Evolutionary conservation across 306 rosid genomes (phyloP), one percentile per base, ranked within the genome.

Genomic region (Potentilla sterilis): DNA sequence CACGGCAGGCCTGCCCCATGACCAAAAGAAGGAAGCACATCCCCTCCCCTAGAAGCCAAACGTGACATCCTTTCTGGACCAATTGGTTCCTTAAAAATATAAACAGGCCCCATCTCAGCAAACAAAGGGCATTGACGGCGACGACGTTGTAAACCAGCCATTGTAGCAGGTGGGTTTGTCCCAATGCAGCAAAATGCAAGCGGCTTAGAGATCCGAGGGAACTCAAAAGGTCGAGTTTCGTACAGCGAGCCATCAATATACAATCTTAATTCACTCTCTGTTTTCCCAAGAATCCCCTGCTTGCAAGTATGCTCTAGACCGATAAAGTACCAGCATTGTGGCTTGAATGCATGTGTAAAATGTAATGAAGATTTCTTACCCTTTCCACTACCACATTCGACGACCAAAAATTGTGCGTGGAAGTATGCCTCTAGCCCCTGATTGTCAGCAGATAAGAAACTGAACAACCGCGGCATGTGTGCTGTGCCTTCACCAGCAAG

Each of bases 31-130:
- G 99, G 96, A 41, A 95, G 85, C 2, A 75, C 68, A 80, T 95
- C 97, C 12, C 99, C 99, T 80, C 99, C 99, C 86, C 97, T 86
- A 70, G 93, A 85, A 78, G 97, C 96, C 86, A 95, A 81, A 43
- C 96, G 91, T 77, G 84, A 81, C 97, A 95, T 95, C 82, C 85
- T 92, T 80, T 92, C 97, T 15, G 81, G 87, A 57, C 99, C 99
- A 79, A 95, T 89, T 63, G 99, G 90, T 78, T 95, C 97, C 90
- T 90, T 95, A 75, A 95, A 95, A 76, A 95, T 89, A 81, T 92
- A 95, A 73, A 95, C 89, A 80, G 99, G 96, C 34, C 99, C 99
- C 99, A 92, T 92, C 82, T 95, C 99, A 58, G 99, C 97, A 90
- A 95, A 95, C 82, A 95, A 85, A 79, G 99, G 99, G 85, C 99